phyloP scores from a whole-genome alignment of 768 basidiomycete genomes.

The Lentinula lateritia region DNA sequence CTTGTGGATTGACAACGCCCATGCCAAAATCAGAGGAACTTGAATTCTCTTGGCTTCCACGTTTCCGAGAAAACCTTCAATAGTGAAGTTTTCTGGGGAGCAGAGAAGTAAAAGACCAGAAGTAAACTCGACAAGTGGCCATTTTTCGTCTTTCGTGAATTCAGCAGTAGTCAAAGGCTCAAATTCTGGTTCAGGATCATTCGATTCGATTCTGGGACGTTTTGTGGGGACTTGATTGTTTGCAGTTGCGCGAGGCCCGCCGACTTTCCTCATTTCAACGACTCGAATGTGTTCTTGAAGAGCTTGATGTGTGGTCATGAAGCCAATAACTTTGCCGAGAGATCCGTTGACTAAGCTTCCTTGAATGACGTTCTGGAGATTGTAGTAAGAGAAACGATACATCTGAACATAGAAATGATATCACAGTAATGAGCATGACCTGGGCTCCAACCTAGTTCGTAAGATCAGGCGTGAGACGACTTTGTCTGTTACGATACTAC shows the following conservation, averaged over 20 bases:
- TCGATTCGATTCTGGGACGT: background rate
- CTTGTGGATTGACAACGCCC: constrained; percentile 87
- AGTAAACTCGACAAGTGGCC: constrained; percentile 61
- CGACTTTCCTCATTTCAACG: constrained; percentile 22
- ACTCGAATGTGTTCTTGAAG: constrained; percentile 28
- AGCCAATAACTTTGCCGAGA: constrained; percentile 49
- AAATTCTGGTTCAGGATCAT: background rate
- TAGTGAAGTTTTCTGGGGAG: constrained; percentile 54
- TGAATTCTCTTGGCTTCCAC: constrained; percentile 53
- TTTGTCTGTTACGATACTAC: too few relatives aligned
- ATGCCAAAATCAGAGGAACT: constrained; percentile 75
- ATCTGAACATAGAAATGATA: background rate
- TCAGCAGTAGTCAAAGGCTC: background rate
- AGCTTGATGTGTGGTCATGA: constrained; percentile 43
- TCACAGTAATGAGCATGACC: constrained; percentile 77
- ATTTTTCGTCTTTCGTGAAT: constrained; percentile 21
- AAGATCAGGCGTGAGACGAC: too few relatives aligned
- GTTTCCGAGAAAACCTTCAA: constrained; percentile 53
- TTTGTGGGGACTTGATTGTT: background rate
- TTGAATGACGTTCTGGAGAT: constrained; percentile 57
- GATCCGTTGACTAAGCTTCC: constrained; percentile 69
- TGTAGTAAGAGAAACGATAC: background rate
- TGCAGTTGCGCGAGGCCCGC: background rate
- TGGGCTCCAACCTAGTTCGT: constrained; percentile 63
- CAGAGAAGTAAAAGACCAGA: constrained; percentile 42